These are phyloP conservation scores for Heliosperma pusillum DNA, from an alignment of 148 eudicot genomes.

Conservation along the genomic window DNA sequence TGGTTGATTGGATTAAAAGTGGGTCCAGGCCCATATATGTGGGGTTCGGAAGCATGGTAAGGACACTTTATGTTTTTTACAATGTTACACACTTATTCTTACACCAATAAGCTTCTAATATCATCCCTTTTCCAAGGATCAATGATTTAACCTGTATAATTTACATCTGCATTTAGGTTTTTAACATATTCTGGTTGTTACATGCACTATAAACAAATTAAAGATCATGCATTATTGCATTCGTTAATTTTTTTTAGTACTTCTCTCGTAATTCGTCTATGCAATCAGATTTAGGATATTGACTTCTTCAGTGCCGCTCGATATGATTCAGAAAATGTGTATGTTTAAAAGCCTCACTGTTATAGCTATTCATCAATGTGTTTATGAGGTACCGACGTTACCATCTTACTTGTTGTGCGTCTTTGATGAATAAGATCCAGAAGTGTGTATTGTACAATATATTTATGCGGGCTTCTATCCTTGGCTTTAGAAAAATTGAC, in stretches of 20 bases:
- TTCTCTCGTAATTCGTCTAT: neutral
- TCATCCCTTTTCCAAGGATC: neutral
- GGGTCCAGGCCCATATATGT: conserved; percentile 81
- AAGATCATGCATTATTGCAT: neutral
- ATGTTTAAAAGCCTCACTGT: neutral
- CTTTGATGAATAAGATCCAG: too few species aligned
- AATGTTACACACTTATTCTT: neutral
- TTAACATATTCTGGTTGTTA: neutral
- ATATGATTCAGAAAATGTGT: too few species aligned
- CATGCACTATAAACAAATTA: neutral
- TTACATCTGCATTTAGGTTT: neutral
- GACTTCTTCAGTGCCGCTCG: too few species aligned
- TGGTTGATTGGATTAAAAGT: conserved; percentile 67
- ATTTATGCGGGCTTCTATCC: neutral
- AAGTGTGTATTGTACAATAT: too few species aligned
- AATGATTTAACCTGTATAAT: neutral
- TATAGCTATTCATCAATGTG: neutral
- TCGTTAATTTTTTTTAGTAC: neutral
- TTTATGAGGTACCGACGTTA: neutral
- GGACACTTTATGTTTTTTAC: conserved; percentile 10
- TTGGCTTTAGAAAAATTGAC: neutral
- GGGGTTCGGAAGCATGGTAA: conserved; percentile 99
- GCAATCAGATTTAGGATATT: neutral
- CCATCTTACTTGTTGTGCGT: neutral
- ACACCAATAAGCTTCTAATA: neutral